Percentiles rank a stretch among this genome's conserved stretches.
Evolutionary conservation across 306 rosid genomes (phyloP).

Genomic region (Mimosa pudica): DNA sequence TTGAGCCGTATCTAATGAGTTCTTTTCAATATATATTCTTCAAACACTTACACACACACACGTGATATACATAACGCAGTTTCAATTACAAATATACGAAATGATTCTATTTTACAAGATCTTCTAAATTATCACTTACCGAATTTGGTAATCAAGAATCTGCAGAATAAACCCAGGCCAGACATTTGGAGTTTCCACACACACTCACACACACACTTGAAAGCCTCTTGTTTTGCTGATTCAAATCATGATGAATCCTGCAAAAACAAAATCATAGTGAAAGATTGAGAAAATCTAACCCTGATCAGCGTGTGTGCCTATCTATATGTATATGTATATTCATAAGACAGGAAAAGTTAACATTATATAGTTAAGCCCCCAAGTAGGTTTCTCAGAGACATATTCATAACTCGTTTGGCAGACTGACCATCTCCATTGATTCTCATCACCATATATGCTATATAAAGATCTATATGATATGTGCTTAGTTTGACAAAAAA

Average conservation of each 20-base stretch:
- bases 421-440: conserved; percentile 59
- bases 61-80: neutral
- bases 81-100: neutral
- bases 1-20: neutral
- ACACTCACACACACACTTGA: neutral
- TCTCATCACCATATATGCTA: neutral
- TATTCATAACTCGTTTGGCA: conserved; percentile 62
- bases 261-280: neutral
- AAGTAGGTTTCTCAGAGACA: conserved; percentile 55
- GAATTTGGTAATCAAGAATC: conserved; percentile 13
- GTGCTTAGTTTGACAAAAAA: too few species aligned
- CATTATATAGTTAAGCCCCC: conserved; percentile 13
- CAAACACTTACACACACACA: neutral
- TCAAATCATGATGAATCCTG: conserved; percentile 10
- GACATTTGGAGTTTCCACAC: neutral
- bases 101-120: neutral
- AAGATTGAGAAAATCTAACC: neutral
- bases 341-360: neutral
- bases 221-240: neutral
- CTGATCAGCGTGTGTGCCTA: neutral
- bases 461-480: neutral
- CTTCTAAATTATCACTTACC: neutral
- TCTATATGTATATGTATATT: neutral
- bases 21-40: neutral
- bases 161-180: conserved; percentile 14